phyloP scores from a whole-genome alignment of 257 asterid species.

The Ehretia macrophylla region DNA sequence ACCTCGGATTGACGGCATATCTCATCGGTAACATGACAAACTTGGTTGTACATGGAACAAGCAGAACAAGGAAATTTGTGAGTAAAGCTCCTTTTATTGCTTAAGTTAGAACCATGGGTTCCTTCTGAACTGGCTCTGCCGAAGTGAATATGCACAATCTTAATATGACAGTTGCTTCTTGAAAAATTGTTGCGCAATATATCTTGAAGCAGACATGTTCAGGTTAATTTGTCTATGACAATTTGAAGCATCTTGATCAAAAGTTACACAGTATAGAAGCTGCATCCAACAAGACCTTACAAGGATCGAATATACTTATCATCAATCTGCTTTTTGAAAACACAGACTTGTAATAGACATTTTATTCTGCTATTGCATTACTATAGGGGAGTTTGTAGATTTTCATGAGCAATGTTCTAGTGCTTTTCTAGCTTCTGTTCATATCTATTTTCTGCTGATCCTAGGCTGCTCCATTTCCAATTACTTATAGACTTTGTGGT shows the following conservation, averaged over 20 bases:
- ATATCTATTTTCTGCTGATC: background rate
- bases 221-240: background rate
- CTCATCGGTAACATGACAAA: slow-evolving; percentile 87
- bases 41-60: slow-evolving; percentile 76
- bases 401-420: background rate
- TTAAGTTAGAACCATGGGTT: background rate
- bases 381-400: no score
- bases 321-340: background rate
- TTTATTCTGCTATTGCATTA: no score
- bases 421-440: background rate
- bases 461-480: background rate
- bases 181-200: background rate
- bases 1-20: slow-evolving; percentile 69
- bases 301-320: background rate
- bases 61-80: slow-evolving; percentile 68
- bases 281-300: background rate
- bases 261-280: background rate
- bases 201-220: no score
- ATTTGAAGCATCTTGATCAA: background rate
- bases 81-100: slow-evolving; percentile 24
- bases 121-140: background rate
- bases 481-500: background rate
- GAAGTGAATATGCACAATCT: background rate
- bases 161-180: background rate
- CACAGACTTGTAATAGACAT: no score